phyloP scores from a whole-genome alignment of 495 filamentous ascomycete genomes.

The Penicillium turbatum region DNA sequence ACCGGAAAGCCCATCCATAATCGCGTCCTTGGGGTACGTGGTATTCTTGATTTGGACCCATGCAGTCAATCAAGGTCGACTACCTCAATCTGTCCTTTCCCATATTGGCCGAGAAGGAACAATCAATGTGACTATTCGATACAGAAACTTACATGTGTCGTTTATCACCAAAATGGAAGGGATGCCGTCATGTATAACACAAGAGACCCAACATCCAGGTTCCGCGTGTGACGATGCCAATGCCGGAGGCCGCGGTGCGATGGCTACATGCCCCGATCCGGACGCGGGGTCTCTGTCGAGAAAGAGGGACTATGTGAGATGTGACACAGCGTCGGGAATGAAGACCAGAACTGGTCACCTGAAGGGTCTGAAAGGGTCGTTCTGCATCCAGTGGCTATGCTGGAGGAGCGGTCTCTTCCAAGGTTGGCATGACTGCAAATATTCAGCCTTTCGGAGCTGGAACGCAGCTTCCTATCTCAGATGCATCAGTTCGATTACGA shows the following conservation, averaged over 20 bases:
- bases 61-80: too few relatives aligned
- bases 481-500: too few relatives aligned
- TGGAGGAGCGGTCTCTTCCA: not conserved
- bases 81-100: too few relatives aligned
- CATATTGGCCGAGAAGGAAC: too few relatives aligned
- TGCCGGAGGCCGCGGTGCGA: constrained; percentile 47
- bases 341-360: constrained; percentile 54
- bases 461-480: too few relatives aligned
- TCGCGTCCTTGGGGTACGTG: not conserved
- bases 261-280: constrained; percentile 46
- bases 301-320: constrained; percentile 46
- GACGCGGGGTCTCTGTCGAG: constrained; percentile 47
- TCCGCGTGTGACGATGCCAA: constrained; percentile 40
- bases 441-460: too few relatives aligned
- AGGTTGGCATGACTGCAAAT: too few relatives aligned
- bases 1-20: too few relatives aligned
- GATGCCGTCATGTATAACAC: not conserved
- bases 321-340: constrained; percentile 42
- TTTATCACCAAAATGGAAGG: not conserved
- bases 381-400: constrained; percentile 1
- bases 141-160: too few relatives aligned
- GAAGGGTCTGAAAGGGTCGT: constrained; percentile 34
- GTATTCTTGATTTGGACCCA: too few relatives aligned
- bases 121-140: too few relatives aligned
- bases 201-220: not conserved